Conservation (phyloP, 73 alveolate species). For the Paramecium tetraurelia region DNA sequence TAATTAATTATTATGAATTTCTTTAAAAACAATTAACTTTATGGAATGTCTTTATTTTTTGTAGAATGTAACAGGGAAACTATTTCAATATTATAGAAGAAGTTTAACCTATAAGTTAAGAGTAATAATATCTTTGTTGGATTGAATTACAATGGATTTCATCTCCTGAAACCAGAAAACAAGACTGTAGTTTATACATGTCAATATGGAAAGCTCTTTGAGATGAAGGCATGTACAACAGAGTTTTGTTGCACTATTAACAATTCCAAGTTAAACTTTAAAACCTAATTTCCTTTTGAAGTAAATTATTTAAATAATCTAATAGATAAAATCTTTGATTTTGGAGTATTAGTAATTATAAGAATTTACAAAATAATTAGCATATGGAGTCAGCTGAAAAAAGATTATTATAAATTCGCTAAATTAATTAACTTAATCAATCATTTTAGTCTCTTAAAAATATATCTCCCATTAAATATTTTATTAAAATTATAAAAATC, state of each 20-base stretch:
- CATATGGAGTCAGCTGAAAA: neutral
- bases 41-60: conserved; percentile 1
- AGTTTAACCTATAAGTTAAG: neutral
- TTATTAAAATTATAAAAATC: neutral
- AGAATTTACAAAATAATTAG: neutral
- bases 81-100: neutral
- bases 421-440: neutral
- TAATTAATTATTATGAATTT: neutral
- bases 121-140: neutral
- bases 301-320: neutral
- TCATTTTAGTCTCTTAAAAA: too few relatives aligned
- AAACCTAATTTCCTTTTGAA: neutral
- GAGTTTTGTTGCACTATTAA: neutral
- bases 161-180: neutral
- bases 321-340: neutral
- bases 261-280: neutral
- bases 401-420: neutral
- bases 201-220: neutral
- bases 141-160: neutral
- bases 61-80: neutral
- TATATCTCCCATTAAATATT: too few relatives aligned
- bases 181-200: neutral
- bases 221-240: neutral
- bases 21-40: neutral
- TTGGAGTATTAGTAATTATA: neutral